Percentiles rank a stretch among this genome's conserved stretches.
These are phyloP conservation scores for Rhizomucor pusillus DNA, from an alignment of 371 early-diverging fungal genomes.

Conservation along the genomic window DNA sequence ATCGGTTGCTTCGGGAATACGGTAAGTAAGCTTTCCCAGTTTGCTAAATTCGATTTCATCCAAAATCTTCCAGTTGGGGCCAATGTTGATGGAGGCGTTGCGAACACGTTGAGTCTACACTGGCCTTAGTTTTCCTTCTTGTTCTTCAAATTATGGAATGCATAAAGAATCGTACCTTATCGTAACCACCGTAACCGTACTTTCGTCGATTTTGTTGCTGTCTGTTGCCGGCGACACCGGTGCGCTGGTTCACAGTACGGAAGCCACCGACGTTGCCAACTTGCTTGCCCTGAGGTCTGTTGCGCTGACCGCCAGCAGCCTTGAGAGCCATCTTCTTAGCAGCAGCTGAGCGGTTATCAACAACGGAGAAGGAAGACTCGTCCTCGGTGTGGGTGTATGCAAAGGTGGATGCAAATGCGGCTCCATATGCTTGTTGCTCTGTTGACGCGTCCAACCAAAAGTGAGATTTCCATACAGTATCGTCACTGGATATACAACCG, in stretches of 20 bases:
- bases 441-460: slow-evolving; percentile 23
- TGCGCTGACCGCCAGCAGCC: slow-evolving; percentile 37
- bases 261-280: slow-evolving; percentile 16
- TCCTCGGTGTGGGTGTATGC: slow-evolving; percentile 91
- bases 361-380: slow-evolving; percentile 94
- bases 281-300: slow-evolving; percentile 36
- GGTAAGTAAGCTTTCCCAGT: slow-evolving; percentile 79
- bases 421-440: slow-evolving; percentile 84
- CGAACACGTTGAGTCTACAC: slow-evolving; percentile 67
- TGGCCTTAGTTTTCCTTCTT: neutral
- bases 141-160: no score
- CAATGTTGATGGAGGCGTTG: slow-evolving; percentile 86
- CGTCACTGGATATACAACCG: neutral
- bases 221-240: slow-evolving; percentile 36
- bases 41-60: slow-evolving; percentile 94
- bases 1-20: slow-evolving; percentile 74
- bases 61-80: slow-evolving; percentile 87
- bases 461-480: neutral
- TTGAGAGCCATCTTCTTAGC: slow-evolving; percentile 70
- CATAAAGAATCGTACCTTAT: slow-evolving; percentile 18
- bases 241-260: slow-evolving; percentile 48
- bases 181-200: slow-evolving; percentile 54
- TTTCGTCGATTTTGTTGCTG: slow-evolving; percentile 44
- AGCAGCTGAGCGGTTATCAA: slow-evolving; percentile 80
- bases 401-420: slow-evolving; percentile 84